A percentile compares a stretch with the other conserved stretches of the same genome.
These are phyloP conservation scores for Xerocomellus amylosporus DNA, from an alignment of 768 basidiomycete genomes.

Conservation along the genomic window DNA sequence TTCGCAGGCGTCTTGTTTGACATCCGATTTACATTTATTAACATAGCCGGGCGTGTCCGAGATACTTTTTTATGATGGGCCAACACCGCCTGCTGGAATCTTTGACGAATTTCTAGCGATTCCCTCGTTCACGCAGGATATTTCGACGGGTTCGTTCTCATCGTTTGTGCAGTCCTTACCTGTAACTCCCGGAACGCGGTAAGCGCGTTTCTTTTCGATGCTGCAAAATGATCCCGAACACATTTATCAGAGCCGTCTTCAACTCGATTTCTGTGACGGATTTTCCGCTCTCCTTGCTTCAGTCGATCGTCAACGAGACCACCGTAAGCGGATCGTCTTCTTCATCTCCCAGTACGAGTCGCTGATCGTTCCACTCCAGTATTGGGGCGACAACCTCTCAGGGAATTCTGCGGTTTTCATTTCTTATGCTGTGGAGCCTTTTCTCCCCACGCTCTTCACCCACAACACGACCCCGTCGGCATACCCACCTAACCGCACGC, in stretches of 20 bases:
- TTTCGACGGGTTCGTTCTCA: constrained; percentile 16
- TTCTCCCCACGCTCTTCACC: constrained; percentile 41
- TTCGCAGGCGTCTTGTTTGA: no score
- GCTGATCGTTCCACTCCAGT: constrained; percentile 12
- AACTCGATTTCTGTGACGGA: constrained; percentile 4
- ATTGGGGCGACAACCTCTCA: neutral
- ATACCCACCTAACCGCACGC: constrained; percentile 43
- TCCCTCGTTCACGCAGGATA: neutral
- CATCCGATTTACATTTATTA: neutral
- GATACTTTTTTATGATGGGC: constrained; percentile 57
- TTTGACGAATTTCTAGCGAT: constrained; percentile 29
- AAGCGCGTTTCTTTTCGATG: neutral
- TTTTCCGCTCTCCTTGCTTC: constrained; percentile 13
- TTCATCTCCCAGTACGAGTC: neutral
- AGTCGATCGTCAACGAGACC: constrained; percentile 16
- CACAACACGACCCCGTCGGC: constrained; percentile 40
- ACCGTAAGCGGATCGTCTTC: constrained; percentile 5
- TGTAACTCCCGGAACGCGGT: constrained; percentile 1
- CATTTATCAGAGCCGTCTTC: constrained; percentile 2
- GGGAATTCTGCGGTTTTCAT: neutral
- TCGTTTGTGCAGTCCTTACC: constrained; percentile 10
- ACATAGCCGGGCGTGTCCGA: constrained; percentile 19
- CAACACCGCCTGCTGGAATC: constrained; percentile 12
- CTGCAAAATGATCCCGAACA: neutral
- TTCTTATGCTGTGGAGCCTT: constrained; percentile 34